Evolutionary conservation across 129 eudicot genomes (phyloP), one percentile per base, ranked within the genome.

Genomic region (Lactuca sativa): DNA sequence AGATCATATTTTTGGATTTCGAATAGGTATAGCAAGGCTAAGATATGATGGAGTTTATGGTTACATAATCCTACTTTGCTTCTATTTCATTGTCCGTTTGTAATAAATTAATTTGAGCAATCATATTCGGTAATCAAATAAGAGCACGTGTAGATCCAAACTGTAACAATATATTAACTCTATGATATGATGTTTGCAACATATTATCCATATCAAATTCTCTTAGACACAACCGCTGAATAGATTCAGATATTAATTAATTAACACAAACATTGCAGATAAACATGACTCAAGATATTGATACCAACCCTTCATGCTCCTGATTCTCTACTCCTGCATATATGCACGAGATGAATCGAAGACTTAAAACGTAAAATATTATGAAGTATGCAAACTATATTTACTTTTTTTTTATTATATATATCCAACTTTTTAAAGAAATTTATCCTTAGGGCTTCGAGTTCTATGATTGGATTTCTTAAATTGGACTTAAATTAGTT

Each of bases 311-410:
- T 61, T 58, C 56, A 61, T 68, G 64, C 69, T 60, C 47, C 40
- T 31, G 47, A 41, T 53, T 55, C 57, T 77, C 71, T 77, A 77
- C 6, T 77, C 75, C 81, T 77, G 81, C 76, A 77, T 41, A 69
- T 31, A 32, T 25, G 30, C 34, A 61, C 5, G 33, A 69, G 11
- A 12, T 5, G 4, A 61, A 43, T 41, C 53, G n/a, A 48, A 68
- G 43, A 67, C 16, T 0, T 40, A 40, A 40, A 10, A 10, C 8
- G 44, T 40, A 43, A 43, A 43, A 43, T 43, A 43, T 43, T 49
- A 1, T 64, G 32, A 41, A 41, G 30, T 34, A 60, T 34, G 47
- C 65, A 13, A 17, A 34, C 65, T 14, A 59, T 31, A 16, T 60
- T 60, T 60, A 59, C 30, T 25, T 25, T 25, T 25, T 33, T 4